Evolutionary conservation across 345 rosid species (phyloP).

Genomic region (Lepidium aucheri): DNA sequence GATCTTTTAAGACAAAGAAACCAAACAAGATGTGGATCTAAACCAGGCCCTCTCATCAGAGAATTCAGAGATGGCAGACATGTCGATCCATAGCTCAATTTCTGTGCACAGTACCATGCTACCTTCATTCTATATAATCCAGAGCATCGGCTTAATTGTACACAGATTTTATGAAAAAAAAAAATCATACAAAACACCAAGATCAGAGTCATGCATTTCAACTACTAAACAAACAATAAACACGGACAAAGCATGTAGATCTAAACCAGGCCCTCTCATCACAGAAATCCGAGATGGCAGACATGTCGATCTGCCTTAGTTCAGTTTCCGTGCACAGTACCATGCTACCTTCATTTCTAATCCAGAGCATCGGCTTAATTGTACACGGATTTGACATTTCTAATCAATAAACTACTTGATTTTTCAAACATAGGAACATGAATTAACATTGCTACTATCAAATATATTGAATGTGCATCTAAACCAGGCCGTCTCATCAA

Average conservation of each 20-base stretch:
- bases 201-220: background rate
- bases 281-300: slow-evolving; percentile 12
- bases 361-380: slow-evolving; percentile 58
- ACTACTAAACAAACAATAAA: background rate
- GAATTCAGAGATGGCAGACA: slow-evolving; percentile 19
- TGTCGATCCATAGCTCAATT: slow-evolving; percentile 19
- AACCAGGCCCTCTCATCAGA: slow-evolving; percentile 23
- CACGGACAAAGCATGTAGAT: slow-evolving; percentile 22
- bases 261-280: slow-evolving; percentile 27
- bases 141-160: slow-evolving; percentile 51
- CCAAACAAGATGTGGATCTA: slow-evolving; percentile 20
- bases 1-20: background rate
- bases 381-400: slow-evolving; percentile 1
- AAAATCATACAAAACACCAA: no score
- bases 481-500: slow-evolving; percentile 26
- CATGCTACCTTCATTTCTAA: slow-evolving; percentile 42
- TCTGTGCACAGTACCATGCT: slow-evolving; percentile 55
- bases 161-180: background rate
- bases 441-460: background rate
- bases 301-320: slow-evolving; percentile 9
- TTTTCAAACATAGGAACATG: background rate
- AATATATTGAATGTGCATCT: slow-evolving; percentile 2
- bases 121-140: slow-evolving; percentile 34
- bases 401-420: background rate
- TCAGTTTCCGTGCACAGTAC: slow-evolving; percentile 43